Evolutionary conservation across 352 stramenopile species (phyloP).

Genomic region (Pythium sukuiense): DNA sequence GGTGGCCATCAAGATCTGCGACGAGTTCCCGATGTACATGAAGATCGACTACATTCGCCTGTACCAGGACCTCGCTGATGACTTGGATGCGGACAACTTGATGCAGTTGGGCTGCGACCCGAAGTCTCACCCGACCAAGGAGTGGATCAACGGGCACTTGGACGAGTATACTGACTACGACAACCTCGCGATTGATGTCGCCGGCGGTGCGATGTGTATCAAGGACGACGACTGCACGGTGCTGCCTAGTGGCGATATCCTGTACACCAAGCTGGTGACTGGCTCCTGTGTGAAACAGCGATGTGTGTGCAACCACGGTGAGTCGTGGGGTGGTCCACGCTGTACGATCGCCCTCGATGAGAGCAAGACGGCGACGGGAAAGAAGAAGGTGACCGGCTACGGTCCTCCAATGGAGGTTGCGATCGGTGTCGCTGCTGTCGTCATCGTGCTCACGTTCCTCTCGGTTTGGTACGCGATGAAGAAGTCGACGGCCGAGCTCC

Average conservation of each 20-base stretch:
- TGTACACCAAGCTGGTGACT: conserved; percentile 24
- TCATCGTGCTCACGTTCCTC: conserved; percentile 15
- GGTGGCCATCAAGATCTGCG: conserved; percentile 43
- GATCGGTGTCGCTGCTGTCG: conserved; percentile 12
- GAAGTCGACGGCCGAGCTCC: conserved; percentile 1
- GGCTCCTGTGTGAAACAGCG: conserved; percentile 38
- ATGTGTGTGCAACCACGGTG: conserved; percentile 42
- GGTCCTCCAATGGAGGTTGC: conserved; percentile 26
- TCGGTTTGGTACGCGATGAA: conserved; percentile 10
- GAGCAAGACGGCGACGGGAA: conserved; percentile 14
- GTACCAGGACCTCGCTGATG: conserved; percentile 29
- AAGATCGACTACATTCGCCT: conserved; percentile 39
- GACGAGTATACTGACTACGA: conserved; percentile 36
- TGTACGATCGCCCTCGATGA: conserved; percentile 30
- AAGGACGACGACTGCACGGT: conserved; percentile 39
- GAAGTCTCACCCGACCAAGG: conserved; percentile 33
- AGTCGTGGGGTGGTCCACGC: conserved; percentile 35
- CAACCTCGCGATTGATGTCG: conserved; percentile 31
- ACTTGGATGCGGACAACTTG: conserved; percentile 35
- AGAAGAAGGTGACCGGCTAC: conserved; percentile 16
- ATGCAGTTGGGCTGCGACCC: conserved; percentile 44
- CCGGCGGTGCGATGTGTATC: conserved; percentile 28
- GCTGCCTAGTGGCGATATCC: conserved; percentile 20
- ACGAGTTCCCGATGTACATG: conserved; percentile 43
- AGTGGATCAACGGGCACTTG: conserved; percentile 43